Evolutionary conservation across 768 basidiomycete genomes (phyloP).

Genomic region (Lactifluus hygrophoroides): DNA sequence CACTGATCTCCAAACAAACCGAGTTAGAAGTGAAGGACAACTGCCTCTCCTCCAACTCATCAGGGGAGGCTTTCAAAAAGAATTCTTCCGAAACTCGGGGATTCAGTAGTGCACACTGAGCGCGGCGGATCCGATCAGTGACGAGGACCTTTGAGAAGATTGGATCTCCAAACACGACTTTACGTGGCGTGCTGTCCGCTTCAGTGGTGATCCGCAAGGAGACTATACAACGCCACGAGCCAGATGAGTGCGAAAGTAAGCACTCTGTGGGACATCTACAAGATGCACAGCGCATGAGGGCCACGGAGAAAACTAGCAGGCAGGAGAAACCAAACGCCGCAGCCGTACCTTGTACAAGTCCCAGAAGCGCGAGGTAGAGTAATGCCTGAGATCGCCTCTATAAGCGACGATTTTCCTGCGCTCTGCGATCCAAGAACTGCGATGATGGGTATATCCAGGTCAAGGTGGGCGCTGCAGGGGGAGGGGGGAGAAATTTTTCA

Average conservation of each 20-base stretch:
- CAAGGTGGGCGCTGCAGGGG: slow-evolving; percentile 51
- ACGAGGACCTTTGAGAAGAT: slow-evolving; percentile 47
- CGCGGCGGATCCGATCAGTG: slow-evolving; percentile 57
- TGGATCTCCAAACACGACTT: slow-evolving; percentile 24
- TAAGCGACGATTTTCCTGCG: slow-evolving; percentile 70
- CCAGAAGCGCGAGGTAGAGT: slow-evolving; percentile 63
- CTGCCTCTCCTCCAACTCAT: slow-evolving; percentile 13
- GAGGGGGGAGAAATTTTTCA: background rate
- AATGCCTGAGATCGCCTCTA: slow-evolving; percentile 69
- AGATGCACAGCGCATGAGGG: background rate
- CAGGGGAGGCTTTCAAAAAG: slow-evolving; percentile 33
- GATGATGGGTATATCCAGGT: slow-evolving; percentile 66
- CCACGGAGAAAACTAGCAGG: too few species aligned
- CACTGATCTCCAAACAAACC: slow-evolving; percentile 32
- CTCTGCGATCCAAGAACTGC: slow-evolving; percentile 68
- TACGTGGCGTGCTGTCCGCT: slow-evolving; percentile 18
- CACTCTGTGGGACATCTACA: slow-evolving; percentile 34
- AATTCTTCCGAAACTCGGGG: slow-evolving; percentile 34
- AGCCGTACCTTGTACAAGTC: slow-evolving; percentile 57
- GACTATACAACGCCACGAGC: slow-evolving; percentile 30
- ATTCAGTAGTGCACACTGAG: slow-evolving; percentile 59
- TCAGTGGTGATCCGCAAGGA: slow-evolving; percentile 28
- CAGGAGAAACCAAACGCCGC: too few species aligned
- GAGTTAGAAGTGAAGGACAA: slow-evolving; percentile 31
- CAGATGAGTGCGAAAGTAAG: slow-evolving; percentile 22